phyloP scores from a whole-genome alignment of 768 basidiomycete genomes.

The Boletus sp. region DNA sequence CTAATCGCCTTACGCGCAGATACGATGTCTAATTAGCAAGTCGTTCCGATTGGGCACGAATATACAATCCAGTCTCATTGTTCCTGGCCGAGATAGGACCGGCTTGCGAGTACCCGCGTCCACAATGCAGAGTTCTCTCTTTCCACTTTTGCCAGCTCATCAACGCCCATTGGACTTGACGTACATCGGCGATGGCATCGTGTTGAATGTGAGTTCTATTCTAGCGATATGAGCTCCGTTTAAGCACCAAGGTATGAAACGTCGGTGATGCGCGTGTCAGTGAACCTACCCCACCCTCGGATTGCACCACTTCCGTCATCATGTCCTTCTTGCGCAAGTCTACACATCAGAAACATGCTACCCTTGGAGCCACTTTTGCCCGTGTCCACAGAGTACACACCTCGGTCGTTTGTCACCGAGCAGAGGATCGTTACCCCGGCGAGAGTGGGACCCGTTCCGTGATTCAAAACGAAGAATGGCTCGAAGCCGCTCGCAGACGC shows the following conservation, averaged over 20 bases:
- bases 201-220: not conserved
- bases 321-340: conserved; percentile 21
- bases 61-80: not conserved
- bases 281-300: not conserved
- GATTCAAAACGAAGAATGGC: conserved; percentile 30
- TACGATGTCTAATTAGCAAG: not conserved
- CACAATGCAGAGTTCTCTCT: not conserved
- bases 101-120: conserved; percentile 1
- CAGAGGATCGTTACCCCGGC: conserved; percentile 13
- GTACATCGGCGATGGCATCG: conserved; percentile 15
- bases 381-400: conserved; percentile 5
- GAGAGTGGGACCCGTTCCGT: conserved; percentile 8
- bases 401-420: conserved; percentile 4
- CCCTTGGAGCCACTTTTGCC: conserved; percentile 7
- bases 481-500: conserved; percentile 27
- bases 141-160: conserved; percentile 10
- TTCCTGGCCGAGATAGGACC: not conserved
- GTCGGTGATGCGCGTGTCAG: not conserved
- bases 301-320: not conserved
- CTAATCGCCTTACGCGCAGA: not conserved
- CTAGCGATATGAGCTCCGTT: not conserved
- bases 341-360: conserved; percentile 5
- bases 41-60: not conserved
- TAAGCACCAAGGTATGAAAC: conserved; percentile 13
- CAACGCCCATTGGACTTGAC: not conserved